Base-by-base conservation (phyloP, 495 filamentous ascomycete genomes). In the Tetracladium setigerum region DNA sequence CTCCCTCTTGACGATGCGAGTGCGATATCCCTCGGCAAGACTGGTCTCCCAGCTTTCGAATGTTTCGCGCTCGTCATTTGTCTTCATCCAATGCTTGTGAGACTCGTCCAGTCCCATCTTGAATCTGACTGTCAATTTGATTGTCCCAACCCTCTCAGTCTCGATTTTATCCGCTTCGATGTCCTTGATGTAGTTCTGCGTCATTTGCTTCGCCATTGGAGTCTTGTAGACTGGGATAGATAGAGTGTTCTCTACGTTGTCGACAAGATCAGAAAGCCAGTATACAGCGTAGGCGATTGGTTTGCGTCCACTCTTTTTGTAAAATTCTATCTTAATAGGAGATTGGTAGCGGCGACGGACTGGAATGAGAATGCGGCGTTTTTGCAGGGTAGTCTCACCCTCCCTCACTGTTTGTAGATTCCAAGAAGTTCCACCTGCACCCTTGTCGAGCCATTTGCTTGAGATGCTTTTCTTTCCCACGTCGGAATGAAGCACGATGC, bases 31-130 rank as follows among this genome's bases (percentile, higher is more conserved):
- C 22, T 47, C 45, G 2, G 45, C 45, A 10, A 47, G 35, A 16
- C 30, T 30, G 12, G 35, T 39, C 22, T 40, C 19, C 45, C 45
- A 47, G 2, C n/a, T 17, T 18, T 47, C 45, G n/a, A 31, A 47
- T 3, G 45, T 39, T 22, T 47, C 45, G 3, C 18, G 35, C 22
- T 47, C 45, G 16, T 47, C 45, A 16, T 47, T 47, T 11, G 19
- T 31, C 6, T 40, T 39, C 0, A 47, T 12, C 45, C 45, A 47
- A 8, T 47, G 45, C 14, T 39, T 32, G 16, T 47, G 45, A 2
- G 22, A 17, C 12, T 47, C 33, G 22, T 47, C 45, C 45, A 47
- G 39, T 6, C 45, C 45, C 45, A 47, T 47, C 37, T 47, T 47
- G 27, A 47, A 47, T 7, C 45, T 38, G 12, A 39, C 36, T 1